Evolutionary conservation across 2,329 filamentous ascomycete genomes (phyloP).

Genomic region (Orbilia brochopaga): DNA sequence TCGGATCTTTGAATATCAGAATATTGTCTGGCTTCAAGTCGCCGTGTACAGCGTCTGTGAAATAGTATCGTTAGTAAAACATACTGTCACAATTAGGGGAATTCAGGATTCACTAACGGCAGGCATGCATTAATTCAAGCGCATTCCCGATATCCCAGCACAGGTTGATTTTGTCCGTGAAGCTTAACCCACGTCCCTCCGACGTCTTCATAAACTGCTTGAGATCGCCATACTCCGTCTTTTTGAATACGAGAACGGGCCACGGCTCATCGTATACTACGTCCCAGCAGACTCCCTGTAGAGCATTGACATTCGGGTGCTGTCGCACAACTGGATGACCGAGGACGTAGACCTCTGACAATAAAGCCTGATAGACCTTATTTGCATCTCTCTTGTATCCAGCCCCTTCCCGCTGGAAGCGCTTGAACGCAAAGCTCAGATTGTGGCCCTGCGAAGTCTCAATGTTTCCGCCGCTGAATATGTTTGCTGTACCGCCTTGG

Average conservation of each 20-base stretch:
- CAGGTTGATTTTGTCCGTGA: constrained; percentile 18
- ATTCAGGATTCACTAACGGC: neutral
- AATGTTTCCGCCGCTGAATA: constrained; percentile 11
- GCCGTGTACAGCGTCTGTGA: constrained; percentile 16
- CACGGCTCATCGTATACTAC: constrained; percentile 6
- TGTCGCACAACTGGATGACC: constrained; percentile 17
- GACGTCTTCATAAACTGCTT: constrained; percentile 19
- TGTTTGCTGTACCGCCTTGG: constrained; percentile 11
- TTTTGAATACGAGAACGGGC: constrained; percentile 26
- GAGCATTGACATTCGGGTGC: constrained; percentile 20
- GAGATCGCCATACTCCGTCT: constrained; percentile 20
- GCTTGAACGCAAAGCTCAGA: constrained; percentile 15
- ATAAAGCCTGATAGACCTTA: constrained; percentile 6
- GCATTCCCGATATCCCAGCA: constrained; percentile 23
- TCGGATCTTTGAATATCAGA: constrained; percentile 8
- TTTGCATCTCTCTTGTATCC: neutral
- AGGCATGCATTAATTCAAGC: constrained; percentile 13
- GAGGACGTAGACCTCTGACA: constrained; percentile 22
- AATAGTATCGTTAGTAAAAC: neutral
- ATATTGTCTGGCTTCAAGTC: constrained; percentile 29
- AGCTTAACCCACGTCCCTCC: neutral
- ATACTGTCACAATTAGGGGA: neutral
- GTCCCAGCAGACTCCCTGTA: constrained; percentile 25
- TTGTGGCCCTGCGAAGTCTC: constrained; percentile 10
- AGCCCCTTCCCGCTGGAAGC: constrained; percentile 5